Evolutionary conservation across 495 filamentous ascomycete species (phyloP).

Genomic region (Chaetomium fimeti): DNA sequence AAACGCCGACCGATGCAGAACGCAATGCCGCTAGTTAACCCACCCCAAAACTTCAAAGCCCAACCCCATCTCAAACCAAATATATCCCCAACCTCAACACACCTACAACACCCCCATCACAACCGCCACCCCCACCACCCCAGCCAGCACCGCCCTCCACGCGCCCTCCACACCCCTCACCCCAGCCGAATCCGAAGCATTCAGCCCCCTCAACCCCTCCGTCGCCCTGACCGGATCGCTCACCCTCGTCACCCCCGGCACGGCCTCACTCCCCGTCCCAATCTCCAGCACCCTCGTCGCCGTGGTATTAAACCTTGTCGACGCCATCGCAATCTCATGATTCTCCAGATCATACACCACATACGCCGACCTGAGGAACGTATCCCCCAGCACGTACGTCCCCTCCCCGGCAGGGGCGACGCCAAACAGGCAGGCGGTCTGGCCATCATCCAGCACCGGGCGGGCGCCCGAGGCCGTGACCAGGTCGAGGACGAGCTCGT

Average conservation of each 20-base stretch:
- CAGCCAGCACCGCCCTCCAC: background rate
- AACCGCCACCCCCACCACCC: conserved; percentile 1
- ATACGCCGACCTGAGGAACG: conserved; percentile 88
- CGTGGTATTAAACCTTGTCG: conserved; percentile 78
- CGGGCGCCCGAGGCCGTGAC: conserved; percentile 47
- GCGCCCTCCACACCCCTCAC: background rate
- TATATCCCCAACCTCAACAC: background rate
- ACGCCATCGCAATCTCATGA: conserved; percentile 83
- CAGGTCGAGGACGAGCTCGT: conserved; percentile 73
- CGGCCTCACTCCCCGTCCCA: conserved; percentile 55
- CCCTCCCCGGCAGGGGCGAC: conserved; percentile 67
- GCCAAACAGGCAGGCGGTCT: conserved; percentile 67
- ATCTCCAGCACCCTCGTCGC: conserved; percentile 69
- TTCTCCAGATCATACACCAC: conserved; percentile 88
- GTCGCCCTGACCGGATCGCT: conserved; percentile 60
- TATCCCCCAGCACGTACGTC: conserved; percentile 79
- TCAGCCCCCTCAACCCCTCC: conserved; percentile 32
- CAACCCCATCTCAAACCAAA: background rate
- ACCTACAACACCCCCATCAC: background rate
- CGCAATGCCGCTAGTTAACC: background rate
- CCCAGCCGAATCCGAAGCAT: background rate
- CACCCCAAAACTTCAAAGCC: background rate
- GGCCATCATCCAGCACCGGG: conserved; percentile 61
- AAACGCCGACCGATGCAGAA: no score
- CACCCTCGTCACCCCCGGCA: conserved; percentile 72